Evolutionary conservation across 2,329 filamentous ascomycete genomes (phyloP).

Genomic region (Alternaria arbusti): DNA sequence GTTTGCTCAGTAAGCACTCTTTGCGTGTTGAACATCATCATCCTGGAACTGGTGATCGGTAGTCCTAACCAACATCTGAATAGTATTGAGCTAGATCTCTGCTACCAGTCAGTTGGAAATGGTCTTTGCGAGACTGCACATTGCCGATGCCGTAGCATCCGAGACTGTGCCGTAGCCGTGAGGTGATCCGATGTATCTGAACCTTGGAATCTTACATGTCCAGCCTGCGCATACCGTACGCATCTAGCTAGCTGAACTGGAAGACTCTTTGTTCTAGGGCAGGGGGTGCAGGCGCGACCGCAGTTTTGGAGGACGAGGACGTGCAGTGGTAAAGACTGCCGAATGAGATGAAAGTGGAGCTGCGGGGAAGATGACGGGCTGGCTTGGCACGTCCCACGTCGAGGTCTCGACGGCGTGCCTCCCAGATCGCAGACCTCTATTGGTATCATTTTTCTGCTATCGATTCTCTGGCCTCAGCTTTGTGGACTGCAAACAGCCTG

Average conservation of each 20-base stretch:
- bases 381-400: constrained; percentile 9
- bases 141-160: background rate
- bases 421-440: constrained; percentile 1
- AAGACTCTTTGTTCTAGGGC: background rate
- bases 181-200: background rate
- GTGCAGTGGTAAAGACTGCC: background rate
- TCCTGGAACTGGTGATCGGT: background rate
- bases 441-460: constrained; percentile 9
- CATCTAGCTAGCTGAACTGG: background rate
- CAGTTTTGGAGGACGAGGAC: constrained; percentile 5
- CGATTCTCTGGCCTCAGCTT: background rate
- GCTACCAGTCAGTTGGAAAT: background rate
- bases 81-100: background rate
- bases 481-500: background rate
- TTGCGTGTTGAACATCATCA: background rate
- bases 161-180: background rate
- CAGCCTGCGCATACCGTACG: background rate
- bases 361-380: constrained; percentile 23
- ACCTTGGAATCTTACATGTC: background rate
- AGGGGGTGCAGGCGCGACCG: background rate
- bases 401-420: constrained; percentile 6
- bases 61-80: background rate
- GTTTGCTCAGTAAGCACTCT: background rate
- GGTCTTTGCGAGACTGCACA: background rate
- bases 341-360: constrained; percentile 6